Conservation (phyloP, 2,329 filamentous ascomycete species). For the Ophiostoma piceae region DNA sequence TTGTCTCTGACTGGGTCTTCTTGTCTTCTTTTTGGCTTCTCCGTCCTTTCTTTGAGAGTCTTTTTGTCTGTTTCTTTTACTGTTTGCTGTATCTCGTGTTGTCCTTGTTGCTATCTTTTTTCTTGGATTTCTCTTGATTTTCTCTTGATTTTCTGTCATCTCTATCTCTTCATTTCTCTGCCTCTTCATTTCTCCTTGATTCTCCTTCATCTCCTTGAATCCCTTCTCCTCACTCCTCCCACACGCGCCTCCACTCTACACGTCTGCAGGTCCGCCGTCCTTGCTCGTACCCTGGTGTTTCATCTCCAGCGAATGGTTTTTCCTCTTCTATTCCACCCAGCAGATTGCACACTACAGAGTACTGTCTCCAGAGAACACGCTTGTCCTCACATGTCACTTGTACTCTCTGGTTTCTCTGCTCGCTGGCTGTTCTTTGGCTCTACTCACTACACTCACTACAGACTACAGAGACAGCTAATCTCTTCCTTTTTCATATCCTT, state of each 20-base stretch:
- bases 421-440: no score
- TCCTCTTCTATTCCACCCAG: conserved; percentile 17
- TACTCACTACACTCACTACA: no score
- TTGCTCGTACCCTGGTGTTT: conserved; percentile 22
- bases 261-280: conserved; percentile 15
- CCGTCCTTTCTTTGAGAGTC: conserved; percentile 8
- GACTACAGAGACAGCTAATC: no score
- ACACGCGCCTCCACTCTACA: conserved; percentile 14
- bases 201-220: background rate
- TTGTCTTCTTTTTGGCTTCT: background rate
- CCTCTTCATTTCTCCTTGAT: background rate
- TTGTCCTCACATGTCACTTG: background rate
- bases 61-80: background rate
- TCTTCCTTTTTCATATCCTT: no score
- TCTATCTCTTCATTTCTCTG: background rate
- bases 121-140: background rate
- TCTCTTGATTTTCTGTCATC: background rate
- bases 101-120: background rate
- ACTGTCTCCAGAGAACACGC: background rate
- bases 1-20: background rate
- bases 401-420: background rate
- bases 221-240: background rate
- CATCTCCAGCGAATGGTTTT: conserved; percentile 22
- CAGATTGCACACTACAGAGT: conserved; percentile 10
- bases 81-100: background rate